phyloP scores from a whole-genome alignment of 495 filamentous ascomycete species.

The Xylaria cubensis region DNA sequence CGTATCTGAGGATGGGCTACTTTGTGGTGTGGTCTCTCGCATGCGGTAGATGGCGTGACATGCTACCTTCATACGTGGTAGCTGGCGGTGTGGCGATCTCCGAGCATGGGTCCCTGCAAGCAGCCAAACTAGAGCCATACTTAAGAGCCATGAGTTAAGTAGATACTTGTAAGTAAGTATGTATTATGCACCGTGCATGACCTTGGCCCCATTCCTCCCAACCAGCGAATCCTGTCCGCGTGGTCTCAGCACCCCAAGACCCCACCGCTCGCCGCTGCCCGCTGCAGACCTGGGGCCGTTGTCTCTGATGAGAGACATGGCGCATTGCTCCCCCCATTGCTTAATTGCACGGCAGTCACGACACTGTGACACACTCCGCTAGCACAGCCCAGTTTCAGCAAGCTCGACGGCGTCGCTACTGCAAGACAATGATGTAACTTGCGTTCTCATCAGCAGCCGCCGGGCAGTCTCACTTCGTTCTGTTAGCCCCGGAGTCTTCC shows the following conservation, averaged over 20 bases:
- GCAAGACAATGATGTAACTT: constrained; percentile 31
- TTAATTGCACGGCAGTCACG: not conserved
- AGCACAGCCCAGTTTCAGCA: constrained; percentile 31
- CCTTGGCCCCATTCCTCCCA: constrained; percentile 31
- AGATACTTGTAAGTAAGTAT: not conserved
- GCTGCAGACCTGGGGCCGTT: not conserved
- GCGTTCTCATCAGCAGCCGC: constrained; percentile 20
- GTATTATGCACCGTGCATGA: constrained; percentile 40
- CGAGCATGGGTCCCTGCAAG: constrained; percentile 23
- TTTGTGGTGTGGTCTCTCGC: constrained; percentile 26
- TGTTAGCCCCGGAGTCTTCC: constrained; percentile 21
- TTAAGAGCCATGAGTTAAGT: no score
- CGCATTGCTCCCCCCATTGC: not conserved
- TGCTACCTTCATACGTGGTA: constrained; percentile 34
- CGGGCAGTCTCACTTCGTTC: not conserved
- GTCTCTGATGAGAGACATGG: constrained; percentile 4
- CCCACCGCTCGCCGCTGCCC: not conserved
- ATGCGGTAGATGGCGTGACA: constrained; percentile 14
- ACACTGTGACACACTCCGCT: constrained; percentile 29
- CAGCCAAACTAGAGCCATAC: constrained; percentile 3
- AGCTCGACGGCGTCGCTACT: constrained; percentile 18
- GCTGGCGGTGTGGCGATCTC: constrained; percentile 44
- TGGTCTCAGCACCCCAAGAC: constrained; percentile 25
- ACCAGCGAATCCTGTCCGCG: constrained; percentile 32
- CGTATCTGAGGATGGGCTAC: constrained; percentile 26